Evolutionary conservation across 495 filamentous ascomycete genomes (phyloP).

Genomic region (Xylaria acuta): DNA sequence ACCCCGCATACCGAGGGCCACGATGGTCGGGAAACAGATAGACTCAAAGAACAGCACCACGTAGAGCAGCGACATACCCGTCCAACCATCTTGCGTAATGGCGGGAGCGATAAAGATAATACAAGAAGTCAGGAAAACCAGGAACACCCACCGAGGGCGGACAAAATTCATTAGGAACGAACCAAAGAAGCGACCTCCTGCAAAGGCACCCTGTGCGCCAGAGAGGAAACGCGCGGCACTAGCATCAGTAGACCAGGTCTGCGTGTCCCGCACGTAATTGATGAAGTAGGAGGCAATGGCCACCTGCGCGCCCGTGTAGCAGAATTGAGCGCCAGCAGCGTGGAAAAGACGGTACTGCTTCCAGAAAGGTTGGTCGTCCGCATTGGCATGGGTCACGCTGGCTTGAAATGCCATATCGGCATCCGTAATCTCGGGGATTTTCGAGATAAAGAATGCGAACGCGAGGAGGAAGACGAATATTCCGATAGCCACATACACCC

Average conservation of each 20-base stretch:
- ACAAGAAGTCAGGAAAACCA: constrained; percentile 54
- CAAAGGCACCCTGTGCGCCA: constrained; percentile 70
- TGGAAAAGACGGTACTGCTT: constrained; percentile 73
- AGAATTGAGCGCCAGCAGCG: constrained; percentile 71
- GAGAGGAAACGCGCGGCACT: constrained; percentile 56
- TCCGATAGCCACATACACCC: constrained; percentile 77
- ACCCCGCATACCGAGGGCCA: constrained; percentile 70
- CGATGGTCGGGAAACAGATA: constrained; percentile 73
- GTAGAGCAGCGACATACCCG: constrained; percentile 64
- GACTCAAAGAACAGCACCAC: constrained; percentile 73
- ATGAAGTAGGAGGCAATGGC: constrained; percentile 62
- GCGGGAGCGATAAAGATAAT: constrained; percentile 65
- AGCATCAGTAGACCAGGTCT: constrained; percentile 32
- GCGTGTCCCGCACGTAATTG: constrained; percentile 47
- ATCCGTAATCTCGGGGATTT: constrained; percentile 76
- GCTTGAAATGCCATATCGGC: constrained; percentile 69
- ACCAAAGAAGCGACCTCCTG: constrained; percentile 68
- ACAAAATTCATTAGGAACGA: constrained; percentile 56
- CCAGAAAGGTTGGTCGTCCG: constrained; percentile 59
- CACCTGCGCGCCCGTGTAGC: constrained; percentile 73
- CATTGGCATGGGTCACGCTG: constrained; percentile 44
- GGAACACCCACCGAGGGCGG: constrained; percentile 60
- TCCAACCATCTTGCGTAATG: constrained; percentile 58
- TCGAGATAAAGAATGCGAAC: constrained; percentile 66
- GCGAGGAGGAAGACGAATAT: constrained; percentile 71